Base-by-base conservation (phyloP, 2,329 filamentous ascomycete species). In the Colletotrichum caudatum region DNA sequence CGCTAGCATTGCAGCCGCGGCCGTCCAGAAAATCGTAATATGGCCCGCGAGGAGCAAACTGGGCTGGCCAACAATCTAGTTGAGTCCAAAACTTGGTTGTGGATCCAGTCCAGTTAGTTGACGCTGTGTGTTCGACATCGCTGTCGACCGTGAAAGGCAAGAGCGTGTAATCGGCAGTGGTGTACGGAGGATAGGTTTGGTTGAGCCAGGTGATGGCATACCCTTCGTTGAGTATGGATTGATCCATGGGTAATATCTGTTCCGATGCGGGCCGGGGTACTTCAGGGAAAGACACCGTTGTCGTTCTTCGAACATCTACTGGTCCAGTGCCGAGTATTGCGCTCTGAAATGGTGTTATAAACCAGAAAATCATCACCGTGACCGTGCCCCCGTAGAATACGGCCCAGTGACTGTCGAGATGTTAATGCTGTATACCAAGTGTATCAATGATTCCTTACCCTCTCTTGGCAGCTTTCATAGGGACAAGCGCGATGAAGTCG, bases 301-400 rank as follows among this genome's bases (percentile, higher is more conserved):
- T 0, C 74, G 60, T 0, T 72, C 76, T 2, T 78, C 76, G 0
- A 57, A 74, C 0, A 5, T 62, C n/a, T 9, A 87, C 76, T 0
- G 75, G 76, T 0, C 76, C 75, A 0, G 79, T 81, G 0, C 85
- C 84, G 6, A 91, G 86, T 0, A 90, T 82, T n/a, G 87, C 84
- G 35, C 86, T 84, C 74, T 90, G 87, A 0, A 86, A 74, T 0
- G 89, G 89, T 0, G 88, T 89, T 0, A 91, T 73, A 0, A 83
- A 78, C 86, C 86, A 90, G 3, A 87, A 86, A 0, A 90, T 82
- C 0, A 89, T 56, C 0, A 91, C 78, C 73, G 88, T 84, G 0
- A 83, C 80, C 0, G 81, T 79, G 0, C 86, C 86, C 0, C 83
- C 81, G 18, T 82, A 82, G 56, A 89, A 86, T 0, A 88, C 85